phyloP scores from a whole-genome alignment of 2,329 filamentous ascomycete species.

The Colletotrichum scovillei region DNA sequence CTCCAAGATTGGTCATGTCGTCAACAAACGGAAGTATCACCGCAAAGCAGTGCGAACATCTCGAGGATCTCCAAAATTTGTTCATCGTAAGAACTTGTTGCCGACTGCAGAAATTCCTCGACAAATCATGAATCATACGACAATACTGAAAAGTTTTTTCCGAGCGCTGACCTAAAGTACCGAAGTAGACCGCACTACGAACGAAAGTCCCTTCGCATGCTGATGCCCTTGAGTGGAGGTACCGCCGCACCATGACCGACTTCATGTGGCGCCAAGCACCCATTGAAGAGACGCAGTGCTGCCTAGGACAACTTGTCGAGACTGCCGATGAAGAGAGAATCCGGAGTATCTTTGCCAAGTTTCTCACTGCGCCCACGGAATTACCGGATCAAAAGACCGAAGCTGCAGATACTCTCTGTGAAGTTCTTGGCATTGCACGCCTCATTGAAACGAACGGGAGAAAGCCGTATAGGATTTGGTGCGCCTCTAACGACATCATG shows the following conservation, averaged over 20 bases:
- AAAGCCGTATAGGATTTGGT: not conserved
- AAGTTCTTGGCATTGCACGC: not conserved
- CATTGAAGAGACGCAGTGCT: not conserved
- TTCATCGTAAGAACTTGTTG: not conserved
- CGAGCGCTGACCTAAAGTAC: not conserved
- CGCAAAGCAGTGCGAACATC: not conserved
- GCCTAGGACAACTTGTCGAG: not conserved
- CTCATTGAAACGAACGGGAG: not conserved
- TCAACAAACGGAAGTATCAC: not conserved
- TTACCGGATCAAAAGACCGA: not conserved
- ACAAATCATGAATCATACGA: not conserved
- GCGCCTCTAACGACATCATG: not conserved
- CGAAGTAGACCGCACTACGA: not conserved
- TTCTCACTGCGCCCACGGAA: not conserved
- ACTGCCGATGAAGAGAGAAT: not conserved
- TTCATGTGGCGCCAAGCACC: not conserved
- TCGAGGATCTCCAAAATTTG: not conserved
- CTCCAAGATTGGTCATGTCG: not conserved
- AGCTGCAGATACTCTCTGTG: not conserved
- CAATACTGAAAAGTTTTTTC: not conserved
- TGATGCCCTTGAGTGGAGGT: not conserved
- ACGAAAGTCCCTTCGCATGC: not conserved
- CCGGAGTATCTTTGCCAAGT: not conserved
- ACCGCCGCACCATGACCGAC: not conserved
- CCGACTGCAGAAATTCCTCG: not conserved